Percentiles rank a stretch among this genome's conserved stretches.
Conservation (phyloP, 2,329 filamentous ascomycete genomes). For the Clonostachys chloroleuca region DNA sequence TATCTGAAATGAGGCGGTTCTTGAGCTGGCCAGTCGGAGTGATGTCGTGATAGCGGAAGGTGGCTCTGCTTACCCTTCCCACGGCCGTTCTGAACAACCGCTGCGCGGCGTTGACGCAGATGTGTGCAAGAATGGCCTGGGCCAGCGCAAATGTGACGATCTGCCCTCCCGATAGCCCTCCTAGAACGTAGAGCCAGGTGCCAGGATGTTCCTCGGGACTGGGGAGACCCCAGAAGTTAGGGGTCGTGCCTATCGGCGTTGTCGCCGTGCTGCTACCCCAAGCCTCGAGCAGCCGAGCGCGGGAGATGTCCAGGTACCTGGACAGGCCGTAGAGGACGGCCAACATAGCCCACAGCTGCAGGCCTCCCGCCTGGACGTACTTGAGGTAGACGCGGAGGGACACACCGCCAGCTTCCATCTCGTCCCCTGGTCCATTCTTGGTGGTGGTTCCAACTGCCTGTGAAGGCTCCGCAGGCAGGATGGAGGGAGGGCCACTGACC, state of each 20-base stretch:
- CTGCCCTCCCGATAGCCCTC: constrained; percentile 58
- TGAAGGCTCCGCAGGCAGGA: constrained; percentile 11
- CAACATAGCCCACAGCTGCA: constrained; percentile 67
- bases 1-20: constrained; percentile 88
- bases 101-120: constrained; percentile 75
- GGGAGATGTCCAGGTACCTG: constrained; percentile 58
- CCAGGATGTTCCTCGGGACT: constrained; percentile 61
- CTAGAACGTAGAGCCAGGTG: constrained; percentile 72
- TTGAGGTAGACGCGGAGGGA: constrained; percentile 75
- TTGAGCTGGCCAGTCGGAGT: constrained; percentile 86
- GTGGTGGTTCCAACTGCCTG: constrained; percentile 8
- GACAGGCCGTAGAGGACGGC: constrained; percentile 59
- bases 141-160: constrained; percentile 56
- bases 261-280: constrained; percentile 64
- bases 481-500: background rate
- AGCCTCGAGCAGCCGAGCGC: constrained; percentile 79
- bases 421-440: constrained; percentile 23
- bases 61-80: constrained; percentile 69
- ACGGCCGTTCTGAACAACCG: constrained; percentile 71
- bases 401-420: constrained; percentile 59
- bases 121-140: constrained; percentile 66
- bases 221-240: constrained; percentile 37
- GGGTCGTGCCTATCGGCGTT: background rate
- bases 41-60: constrained; percentile 86
- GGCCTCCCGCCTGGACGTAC: constrained; percentile 76